A percentile compares a stretch with the other conserved stretches of the same genome.
Conservation (phyloP, 179 eudicot genomes). For the Dionaea muscipula region DNA sequence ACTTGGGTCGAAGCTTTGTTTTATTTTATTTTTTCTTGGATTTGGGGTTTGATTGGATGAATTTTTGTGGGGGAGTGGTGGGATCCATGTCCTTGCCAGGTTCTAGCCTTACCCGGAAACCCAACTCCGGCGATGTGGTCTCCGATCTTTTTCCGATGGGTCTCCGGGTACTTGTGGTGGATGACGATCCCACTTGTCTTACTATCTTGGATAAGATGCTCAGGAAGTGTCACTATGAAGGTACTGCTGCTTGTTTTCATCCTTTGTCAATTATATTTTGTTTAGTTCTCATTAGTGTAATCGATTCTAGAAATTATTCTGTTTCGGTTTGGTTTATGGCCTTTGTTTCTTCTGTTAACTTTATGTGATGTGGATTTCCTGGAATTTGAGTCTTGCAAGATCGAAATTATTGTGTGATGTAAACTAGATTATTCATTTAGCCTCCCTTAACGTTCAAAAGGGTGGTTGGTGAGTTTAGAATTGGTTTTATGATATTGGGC, state of each 20-base stretch:
- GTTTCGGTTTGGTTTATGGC: neutral
- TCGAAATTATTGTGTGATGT: too few relatives aligned
- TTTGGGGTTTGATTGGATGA: too few relatives aligned
- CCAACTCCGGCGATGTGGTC: slow-evolving; percentile 6
- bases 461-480: too few relatives aligned
- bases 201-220: slow-evolving; percentile 68
- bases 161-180: slow-evolving; percentile 60
- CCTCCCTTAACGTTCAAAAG: too few relatives aligned
- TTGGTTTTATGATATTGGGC: too few relatives aligned
- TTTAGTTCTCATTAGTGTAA: neutral
- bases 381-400: too few relatives aligned
- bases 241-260: slow-evolving; percentile 14
- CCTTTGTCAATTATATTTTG: neutral
- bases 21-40: too few relatives aligned
- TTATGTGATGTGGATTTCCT: too few relatives aligned
- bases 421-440: too few relatives aligned
- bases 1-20: too few relatives aligned
- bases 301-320: neutral
- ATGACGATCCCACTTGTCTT: slow-evolving; percentile 73
- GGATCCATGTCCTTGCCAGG: slow-evolving; percentile 1
- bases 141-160: slow-evolving; percentile 56
- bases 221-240: slow-evolving; percentile 47
- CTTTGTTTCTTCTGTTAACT: too few relatives aligned
- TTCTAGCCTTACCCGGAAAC: slow-evolving; percentile 12
- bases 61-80: too few relatives aligned